A percentile compares a stretch with the other conserved stretches of the same genome.
Conservation (phyloP, 495 filamentous ascomycete genomes). For the Talaromyces proteolyticus region DNA sequence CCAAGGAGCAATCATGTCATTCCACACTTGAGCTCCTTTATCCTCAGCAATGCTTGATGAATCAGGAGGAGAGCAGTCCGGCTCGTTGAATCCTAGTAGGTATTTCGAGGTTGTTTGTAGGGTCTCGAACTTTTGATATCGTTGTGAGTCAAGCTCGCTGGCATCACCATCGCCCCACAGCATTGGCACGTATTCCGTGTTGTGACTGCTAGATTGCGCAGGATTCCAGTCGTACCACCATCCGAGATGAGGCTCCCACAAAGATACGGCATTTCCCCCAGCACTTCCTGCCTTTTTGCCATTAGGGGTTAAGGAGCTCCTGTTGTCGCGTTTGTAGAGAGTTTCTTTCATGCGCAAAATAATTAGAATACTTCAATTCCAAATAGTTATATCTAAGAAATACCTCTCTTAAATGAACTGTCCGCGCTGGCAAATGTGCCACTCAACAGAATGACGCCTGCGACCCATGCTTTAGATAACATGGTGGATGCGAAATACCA, state of each 20-base stretch:
- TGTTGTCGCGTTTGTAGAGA: conserved; percentile 7
- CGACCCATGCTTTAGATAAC: too few relatives aligned
- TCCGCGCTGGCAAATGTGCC: too few relatives aligned
- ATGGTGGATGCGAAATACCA: too few relatives aligned
- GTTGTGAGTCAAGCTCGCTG: conserved; percentile 4
- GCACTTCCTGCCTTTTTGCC: conserved; percentile 2
- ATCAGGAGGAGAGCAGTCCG: conserved; percentile 17
- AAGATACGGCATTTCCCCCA: background rate
- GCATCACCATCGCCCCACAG: conserved; percentile 5
- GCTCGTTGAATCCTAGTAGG: conserved; percentile 24
- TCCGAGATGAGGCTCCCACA: background rate
- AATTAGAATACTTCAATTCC: too few relatives aligned
- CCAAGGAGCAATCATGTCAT: conserved; percentile 12
- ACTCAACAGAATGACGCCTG: too few relatives aligned
- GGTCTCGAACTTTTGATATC: conserved; percentile 12
- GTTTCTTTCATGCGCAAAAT: too few relatives aligned
- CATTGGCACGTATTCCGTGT: background rate
- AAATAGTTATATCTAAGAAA: too few relatives aligned
- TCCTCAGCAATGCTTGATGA: conserved; percentile 12
- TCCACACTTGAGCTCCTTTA: conserved; percentile 14
- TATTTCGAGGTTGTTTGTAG: conserved; percentile 11
- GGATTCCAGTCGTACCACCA: conserved; percentile 4
- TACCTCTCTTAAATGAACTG: too few relatives aligned
- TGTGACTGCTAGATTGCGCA: background rate
- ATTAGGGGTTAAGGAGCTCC: conserved; percentile 5